A percentile compares a stretch with the other conserved stretches of the same genome.
Conservation (phyloP, 2,329 filamentous ascomycete genomes). For the Lachnellula cervina region DNA sequence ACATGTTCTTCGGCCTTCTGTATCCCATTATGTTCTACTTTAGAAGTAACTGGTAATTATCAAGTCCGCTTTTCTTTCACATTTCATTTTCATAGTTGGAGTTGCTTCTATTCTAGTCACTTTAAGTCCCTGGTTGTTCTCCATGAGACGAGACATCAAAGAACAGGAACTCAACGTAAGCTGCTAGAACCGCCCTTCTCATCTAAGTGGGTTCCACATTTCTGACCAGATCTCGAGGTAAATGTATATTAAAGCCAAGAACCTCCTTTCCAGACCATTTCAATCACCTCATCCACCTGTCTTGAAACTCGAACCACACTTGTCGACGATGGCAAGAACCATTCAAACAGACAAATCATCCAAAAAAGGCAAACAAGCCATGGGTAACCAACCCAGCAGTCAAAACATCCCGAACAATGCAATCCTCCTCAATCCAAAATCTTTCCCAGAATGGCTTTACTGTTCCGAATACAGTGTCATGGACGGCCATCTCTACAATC, state of each 20-base stretch:
- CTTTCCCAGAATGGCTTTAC: not conserved
- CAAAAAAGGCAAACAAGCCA: not conserved
- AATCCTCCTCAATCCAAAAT: not conserved
- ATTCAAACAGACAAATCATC: too few relatives aligned
- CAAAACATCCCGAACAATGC: not conserved
- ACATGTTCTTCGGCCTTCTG: too few relatives aligned
- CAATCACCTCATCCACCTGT: not conserved
- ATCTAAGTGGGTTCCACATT: not conserved
- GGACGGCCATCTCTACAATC: not conserved
- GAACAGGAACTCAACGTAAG: not conserved
- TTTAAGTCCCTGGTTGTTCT: too few relatives aligned
- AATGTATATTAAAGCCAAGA: not conserved
- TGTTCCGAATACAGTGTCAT: not conserved
- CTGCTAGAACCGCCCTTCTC: not conserved
- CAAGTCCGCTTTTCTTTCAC: too few relatives aligned
- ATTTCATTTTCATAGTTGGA: too few relatives aligned
- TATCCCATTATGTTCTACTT: too few relatives aligned
- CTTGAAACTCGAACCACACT: not conserved
- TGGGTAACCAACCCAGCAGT: not conserved
- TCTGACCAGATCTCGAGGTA: not conserved
- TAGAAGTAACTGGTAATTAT: too few relatives aligned
- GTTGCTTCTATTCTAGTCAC: too few relatives aligned
- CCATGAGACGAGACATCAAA: not conserved
- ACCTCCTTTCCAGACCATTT: not conserved
- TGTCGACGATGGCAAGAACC: not conserved